A percentile compares a stretch with the other conserved stretches of the same genome.
Conservation (phyloP, 192 early-diverging fungal species). For the Coemansia guatemalensis region DNA sequence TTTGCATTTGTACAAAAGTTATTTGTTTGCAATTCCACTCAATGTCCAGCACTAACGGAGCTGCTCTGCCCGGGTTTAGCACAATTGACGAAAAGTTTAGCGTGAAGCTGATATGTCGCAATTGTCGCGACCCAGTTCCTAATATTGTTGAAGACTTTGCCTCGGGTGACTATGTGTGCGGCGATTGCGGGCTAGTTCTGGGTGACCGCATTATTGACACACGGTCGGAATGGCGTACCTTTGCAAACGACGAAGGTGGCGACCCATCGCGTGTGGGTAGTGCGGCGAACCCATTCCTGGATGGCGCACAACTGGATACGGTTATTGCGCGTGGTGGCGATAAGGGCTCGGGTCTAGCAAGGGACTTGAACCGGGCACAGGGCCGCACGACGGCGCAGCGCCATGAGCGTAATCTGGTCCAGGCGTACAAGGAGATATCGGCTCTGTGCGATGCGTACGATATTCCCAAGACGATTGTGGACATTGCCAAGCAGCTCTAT, state of each 20-base stretch:
- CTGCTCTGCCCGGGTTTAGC: background rate
- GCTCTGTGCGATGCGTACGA: conserved; percentile 86
- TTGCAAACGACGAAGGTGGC: conserved; percentile 51
- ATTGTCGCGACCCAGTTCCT: conserved; percentile 82
- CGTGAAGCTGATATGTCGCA: conserved; percentile 56
- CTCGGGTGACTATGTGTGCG: conserved; percentile 91
- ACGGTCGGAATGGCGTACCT: conserved; percentile 89
- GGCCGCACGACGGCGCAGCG: conserved; percentile 70
- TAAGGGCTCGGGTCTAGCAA: conserved; percentile 41
- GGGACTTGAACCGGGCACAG: conserved; percentile 47
- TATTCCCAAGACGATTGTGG: conserved; percentile 74
- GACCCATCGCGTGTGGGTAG: conserved; percentile 50
- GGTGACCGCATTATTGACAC: conserved; percentile 98
- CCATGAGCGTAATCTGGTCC: conserved; percentile 73
- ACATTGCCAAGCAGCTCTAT: conserved; percentile 92
- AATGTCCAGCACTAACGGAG: too few species aligned
- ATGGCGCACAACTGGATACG: conserved; percentile 47
- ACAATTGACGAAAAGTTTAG: conserved; percentile 11
- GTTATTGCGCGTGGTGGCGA: conserved; percentile 88
- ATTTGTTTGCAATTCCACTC: too few species aligned
- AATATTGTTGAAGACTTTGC: conserved; percentile 96
- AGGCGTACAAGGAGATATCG: conserved; percentile 85
- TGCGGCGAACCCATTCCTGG: conserved; percentile 42
- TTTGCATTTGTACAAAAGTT: too few species aligned
- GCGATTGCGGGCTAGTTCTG: conserved; percentile 90